Evolutionary conservation across 2,329 filamentous ascomycete species (phyloP), one percentile per base, ranked within the genome.

Genomic region (Claviceps citrina): DNA sequence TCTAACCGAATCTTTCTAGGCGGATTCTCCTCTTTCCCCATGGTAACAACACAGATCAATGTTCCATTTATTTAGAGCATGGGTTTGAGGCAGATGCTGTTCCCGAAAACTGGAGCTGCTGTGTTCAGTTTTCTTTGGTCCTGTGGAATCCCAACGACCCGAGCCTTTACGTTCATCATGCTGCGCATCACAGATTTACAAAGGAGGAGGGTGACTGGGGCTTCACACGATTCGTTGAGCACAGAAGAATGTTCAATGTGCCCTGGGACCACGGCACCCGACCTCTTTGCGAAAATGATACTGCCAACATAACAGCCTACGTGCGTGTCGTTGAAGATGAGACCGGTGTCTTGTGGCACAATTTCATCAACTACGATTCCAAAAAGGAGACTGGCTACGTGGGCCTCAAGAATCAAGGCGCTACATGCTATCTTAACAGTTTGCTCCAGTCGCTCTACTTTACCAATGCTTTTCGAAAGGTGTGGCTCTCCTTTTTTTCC

Each of bases 331-430:
- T 91, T 36, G 83, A 91, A 53, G 84, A 93, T 52, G 84, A 87
- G 46, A 93, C 84, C 1, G 84, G 84, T 40, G 84, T 91, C 4
- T 58, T 93, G 43, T 93, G 84, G 84, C 84, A 93, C 63, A 91
- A 84, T 61, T 89, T 93, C 59, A 70, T 77, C 56, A 87, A 89
- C 63, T 98, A 98, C 58, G 87, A 98, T 57, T 96, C 91, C n/a
- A 98, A 96, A 65, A 93, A 91, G 58, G 87, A 95, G 63, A 98
- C 91, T 0, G 91, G 91, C 42, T 96, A 87, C 66, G 91, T 98
- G 31, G 91, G 91, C 3, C 67, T 98, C 40, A 91, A 91, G 61
- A 98, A 98, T 54, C 91, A 96, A 60, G 91, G 91, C 47, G 91
- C 91, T 37, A 91, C 84, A 1, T 91, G 84, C 61, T 91, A 91